These are phyloP conservation scores for Trichoderma endophyticum DNA, from an alignment of 2,329 filamentous ascomycete species.

Conservation along the genomic window DNA sequence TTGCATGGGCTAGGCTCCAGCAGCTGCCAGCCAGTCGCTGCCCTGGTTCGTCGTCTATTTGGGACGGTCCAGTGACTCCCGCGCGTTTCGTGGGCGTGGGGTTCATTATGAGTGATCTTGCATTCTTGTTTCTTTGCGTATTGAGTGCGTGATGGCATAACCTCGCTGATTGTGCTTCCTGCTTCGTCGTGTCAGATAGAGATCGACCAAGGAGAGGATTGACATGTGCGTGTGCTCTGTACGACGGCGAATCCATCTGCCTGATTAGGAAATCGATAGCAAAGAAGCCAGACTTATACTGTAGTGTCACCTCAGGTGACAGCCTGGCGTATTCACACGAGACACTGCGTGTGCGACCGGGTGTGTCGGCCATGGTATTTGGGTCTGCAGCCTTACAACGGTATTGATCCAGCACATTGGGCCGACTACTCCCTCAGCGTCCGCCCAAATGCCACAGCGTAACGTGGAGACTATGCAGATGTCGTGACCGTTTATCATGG, in stretches of 20 bases:
- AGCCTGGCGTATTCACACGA: neutral
- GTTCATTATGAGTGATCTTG: neutral
- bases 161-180: neutral
- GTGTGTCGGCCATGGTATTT: neutral
- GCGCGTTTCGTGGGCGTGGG: slow-evolving; percentile 15
- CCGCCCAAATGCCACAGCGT: neutral
- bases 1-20: neutral
- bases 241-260: neutral
- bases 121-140: neutral
- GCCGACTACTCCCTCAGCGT: neutral
- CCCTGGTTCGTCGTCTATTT: slow-evolving; percentile 15
- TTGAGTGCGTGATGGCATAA: neutral
- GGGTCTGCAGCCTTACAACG: neutral
- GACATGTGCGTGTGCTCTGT: neutral
- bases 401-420: slow-evolving; percentile 2
- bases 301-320: neutral
- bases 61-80: slow-evolving; percentile 10
- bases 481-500: neutral
- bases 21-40: slow-evolving; percentile 9
- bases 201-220: neutral
- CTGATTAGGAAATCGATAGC: neutral
- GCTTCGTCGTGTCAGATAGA: neutral
- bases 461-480: neutral
- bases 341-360: neutral
- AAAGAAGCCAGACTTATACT: neutral